Base-by-base conservation (phyloP, 2,329 filamentous ascomycete species). In the Penicillium paneum region DNA sequence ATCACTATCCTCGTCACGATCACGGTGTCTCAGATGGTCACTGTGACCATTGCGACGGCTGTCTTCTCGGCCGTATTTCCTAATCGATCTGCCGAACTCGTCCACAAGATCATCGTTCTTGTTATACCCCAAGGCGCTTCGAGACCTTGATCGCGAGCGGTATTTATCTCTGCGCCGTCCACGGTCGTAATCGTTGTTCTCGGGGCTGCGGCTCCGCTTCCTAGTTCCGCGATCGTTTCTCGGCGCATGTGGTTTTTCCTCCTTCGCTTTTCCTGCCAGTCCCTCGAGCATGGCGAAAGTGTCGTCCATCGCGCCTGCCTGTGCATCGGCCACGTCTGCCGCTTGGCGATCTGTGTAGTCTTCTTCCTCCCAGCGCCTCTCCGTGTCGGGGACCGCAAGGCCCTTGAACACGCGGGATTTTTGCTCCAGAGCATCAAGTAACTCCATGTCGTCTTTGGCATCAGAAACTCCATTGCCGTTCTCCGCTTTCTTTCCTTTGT, bases 371-470 rank as follows among this genome's bases (percentile, higher is more conserved):
- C 79, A 84, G 15, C 75, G 70, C 10, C 79, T 75, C 31, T 86
- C 81, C 68, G 86, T 87, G 73, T 99, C 93, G 1, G 93, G 91
- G 42, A 99, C 82, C 8, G 91, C 83, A 47, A 99, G 81, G 0
- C 92, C 95, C 65, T 87, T 91, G 74, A 99, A 99, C n/a, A 96
- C 84, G 51, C 89, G 86, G 52, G 88, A 86, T 74, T 94, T 96
- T 70, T 88, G 86, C 60, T 89, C 84, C 3, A 84, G 56, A 19
- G 72, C 74, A 54, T 74, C 71, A 24, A 76, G 67, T 21, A 65
- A 72, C 63, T 78, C 74, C 61, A 73, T 69, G 36, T 72, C 70
- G 35, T 76, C 75, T 19, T 75, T 72, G 39, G 77, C 76, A 32
- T 74, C 72, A 17, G 73, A 73, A 0, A 68, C 63, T 8, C 64